These are phyloP conservation scores for Parascedosporium putredinis DNA, from an alignment of 2,329 filamentous ascomycete genomes.

Conservation along the genomic window DNA sequence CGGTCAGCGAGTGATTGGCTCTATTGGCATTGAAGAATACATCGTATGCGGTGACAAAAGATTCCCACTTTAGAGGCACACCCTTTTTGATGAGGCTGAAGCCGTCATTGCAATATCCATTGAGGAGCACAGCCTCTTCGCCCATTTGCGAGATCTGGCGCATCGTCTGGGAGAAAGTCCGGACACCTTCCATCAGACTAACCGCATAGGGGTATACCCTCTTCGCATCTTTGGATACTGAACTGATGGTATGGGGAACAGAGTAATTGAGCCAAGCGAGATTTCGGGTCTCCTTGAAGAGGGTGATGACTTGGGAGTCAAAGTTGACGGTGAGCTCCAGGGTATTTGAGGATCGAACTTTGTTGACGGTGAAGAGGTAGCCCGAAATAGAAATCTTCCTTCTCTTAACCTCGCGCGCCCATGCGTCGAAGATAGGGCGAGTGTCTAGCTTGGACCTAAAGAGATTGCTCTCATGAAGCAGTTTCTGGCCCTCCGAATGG, in stretches of 20 bases:
- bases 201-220: slow-evolving; percentile 96
- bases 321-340: slow-evolving; percentile 92
- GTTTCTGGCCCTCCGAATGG: slow-evolving; percentile 88
- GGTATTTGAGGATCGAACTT: slow-evolving; percentile 77
- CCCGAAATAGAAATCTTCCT: slow-evolving; percentile 88
- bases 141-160: slow-evolving; percentile 77
- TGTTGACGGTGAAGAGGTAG: slow-evolving; percentile 79
- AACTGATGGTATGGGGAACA: slow-evolving; percentile 88
- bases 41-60: slow-evolving; percentile 94
- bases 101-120: slow-evolving; percentile 85
- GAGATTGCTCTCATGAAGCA: slow-evolving; percentile 80
- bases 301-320: slow-evolving; percentile 87
- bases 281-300: slow-evolving; percentile 98
- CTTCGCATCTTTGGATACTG: slow-evolving; percentile 96
- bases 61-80: slow-evolving; percentile 88
- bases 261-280: slow-evolving; percentile 90
- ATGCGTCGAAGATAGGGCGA: slow-evolving; percentile 86
- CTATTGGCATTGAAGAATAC: slow-evolving; percentile 51
- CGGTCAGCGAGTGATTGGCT: slow-evolving; percentile 33
- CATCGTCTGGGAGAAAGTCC: slow-evolving; percentile 81
- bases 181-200: slow-evolving; percentile 97
- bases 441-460: slow-evolving; percentile 97
- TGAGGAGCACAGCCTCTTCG: slow-evolving; percentile 76
- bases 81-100: slow-evolving; percentile 77
- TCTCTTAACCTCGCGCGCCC: slow-evolving; percentile 81